phyloP scores from a whole-genome alignment of 2,329 filamentous ascomycete species.

The Metarhizium anisopliae region DNA sequence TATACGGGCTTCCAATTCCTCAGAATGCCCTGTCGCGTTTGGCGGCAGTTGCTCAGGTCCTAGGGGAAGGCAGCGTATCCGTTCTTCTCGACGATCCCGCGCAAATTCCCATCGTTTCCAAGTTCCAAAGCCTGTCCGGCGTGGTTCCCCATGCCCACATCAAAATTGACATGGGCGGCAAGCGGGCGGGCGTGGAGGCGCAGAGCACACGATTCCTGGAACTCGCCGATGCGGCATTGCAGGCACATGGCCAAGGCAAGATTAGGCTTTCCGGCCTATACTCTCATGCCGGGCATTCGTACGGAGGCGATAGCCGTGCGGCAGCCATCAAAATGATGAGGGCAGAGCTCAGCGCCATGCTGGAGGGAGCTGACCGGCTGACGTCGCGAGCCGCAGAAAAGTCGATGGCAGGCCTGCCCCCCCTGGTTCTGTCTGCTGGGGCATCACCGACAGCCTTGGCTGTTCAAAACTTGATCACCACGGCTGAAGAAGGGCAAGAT shows the following conservation, averaged over 20 bases:
- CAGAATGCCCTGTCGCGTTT: conserved; percentile 53
- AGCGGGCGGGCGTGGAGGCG: conserved; percentile 56
- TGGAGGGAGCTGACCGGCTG: conserved; percentile 15
- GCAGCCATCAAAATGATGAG: conserved; percentile 22
- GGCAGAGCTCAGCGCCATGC: conserved; percentile 20
- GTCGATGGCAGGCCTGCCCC: conserved; percentile 9
- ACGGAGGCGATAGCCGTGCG: conserved; percentile 31
- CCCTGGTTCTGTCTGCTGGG: conserved; percentile 52
- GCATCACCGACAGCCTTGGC: conserved; percentile 60
- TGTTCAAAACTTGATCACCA: conserved; percentile 15
- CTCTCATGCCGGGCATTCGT: conserved; percentile 65
- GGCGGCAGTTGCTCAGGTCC: conserved; percentile 39
- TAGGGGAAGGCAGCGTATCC: conserved; percentile 49
- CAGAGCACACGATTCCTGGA: conserved; percentile 41
- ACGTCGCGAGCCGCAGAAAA: conserved; percentile 9
- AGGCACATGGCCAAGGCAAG: conserved; percentile 17
- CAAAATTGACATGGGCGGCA: conserved; percentile 67
- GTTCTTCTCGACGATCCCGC: conserved; percentile 62
- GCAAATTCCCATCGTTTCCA: conserved; percentile 44
- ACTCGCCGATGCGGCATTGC: conserved; percentile 25
- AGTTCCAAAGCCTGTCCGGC: conserved; percentile 31
- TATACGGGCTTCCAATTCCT: conserved; percentile 65
- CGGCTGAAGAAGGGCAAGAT: conserved; percentile 5
- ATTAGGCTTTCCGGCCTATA: conserved; percentile 56
- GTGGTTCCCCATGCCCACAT: conserved; percentile 50